Conservation (phyloP, 768 basidiomycete genomes). For the Phaeotremella skinneri region DNA sequence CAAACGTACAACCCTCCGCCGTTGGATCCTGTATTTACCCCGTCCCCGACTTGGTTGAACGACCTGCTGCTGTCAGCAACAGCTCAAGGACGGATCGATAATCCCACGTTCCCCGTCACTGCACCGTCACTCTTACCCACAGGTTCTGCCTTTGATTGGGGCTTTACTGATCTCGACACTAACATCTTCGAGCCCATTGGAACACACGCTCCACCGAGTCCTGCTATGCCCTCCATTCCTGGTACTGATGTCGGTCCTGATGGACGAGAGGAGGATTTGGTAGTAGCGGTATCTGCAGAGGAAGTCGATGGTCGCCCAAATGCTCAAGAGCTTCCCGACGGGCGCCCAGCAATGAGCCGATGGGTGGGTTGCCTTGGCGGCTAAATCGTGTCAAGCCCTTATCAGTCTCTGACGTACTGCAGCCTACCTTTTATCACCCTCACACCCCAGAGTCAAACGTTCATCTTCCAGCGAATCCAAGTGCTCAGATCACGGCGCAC, state of each 20-base stretch:
- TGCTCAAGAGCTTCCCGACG: conserved; percentile 12
- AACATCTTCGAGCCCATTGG: conserved; percentile 18
- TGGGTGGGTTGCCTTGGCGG: conserved; percentile 6
- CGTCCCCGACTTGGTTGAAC: conserved; percentile 16
- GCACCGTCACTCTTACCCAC: not conserved
- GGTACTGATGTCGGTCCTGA: not conserved
- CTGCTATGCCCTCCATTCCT: not conserved
- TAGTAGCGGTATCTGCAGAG: conserved; percentile 7
- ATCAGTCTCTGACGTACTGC: not conserved
- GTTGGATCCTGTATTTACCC: not conserved
- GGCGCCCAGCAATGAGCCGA: conserved; percentile 4
- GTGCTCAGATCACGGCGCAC: not conserved
- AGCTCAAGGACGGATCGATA: conserved; percentile 2
- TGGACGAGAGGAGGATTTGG: conserved; percentile 11
- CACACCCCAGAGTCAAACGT: conserved; percentile 6
- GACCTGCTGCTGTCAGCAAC: conserved; percentile 13
- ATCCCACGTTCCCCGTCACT: not conserved
- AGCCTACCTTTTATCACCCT: conserved; percentile 10
- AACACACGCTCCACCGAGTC: conserved; percentile 12
- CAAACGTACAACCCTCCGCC: not conserved
- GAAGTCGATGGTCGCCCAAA: conserved; percentile 13
- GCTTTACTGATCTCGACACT: conserved; percentile 5
- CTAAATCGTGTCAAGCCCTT: not conserved
- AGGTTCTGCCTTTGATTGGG: conserved; percentile 11
- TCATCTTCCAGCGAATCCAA: conserved; percentile 3